Evolutionary conservation across 2,329 filamentous ascomycete genomes (phyloP).

Genomic region (Akanthomyces dipterigenus): DNA sequence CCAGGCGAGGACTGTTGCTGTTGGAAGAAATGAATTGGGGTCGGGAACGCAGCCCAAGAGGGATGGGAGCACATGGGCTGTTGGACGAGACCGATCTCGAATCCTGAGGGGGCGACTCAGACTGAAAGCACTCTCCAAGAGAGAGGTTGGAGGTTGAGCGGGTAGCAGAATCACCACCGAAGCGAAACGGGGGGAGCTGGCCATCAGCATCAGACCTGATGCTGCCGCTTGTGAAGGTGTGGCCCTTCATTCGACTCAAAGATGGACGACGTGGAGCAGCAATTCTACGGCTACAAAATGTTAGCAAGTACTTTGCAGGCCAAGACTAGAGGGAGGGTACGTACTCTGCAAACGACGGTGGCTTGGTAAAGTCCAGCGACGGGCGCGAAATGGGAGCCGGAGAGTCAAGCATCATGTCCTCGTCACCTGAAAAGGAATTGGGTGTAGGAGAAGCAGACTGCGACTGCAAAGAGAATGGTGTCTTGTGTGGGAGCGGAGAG

Average conservation of each 20-base stretch:
- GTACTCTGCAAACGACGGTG: slow-evolving; percentile 44
- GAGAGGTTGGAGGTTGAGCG: slow-evolving; percentile 44
- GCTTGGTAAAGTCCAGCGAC: slow-evolving; percentile 42
- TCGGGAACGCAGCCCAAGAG: slow-evolving; percentile 56
- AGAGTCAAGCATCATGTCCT: slow-evolving; percentile 51
- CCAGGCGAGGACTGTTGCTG: slow-evolving; percentile 54
- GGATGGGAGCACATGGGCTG: slow-evolving; percentile 48
- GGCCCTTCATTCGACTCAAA: slow-evolving; percentile 66
- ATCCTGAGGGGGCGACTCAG: slow-evolving; percentile 66
- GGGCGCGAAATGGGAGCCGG: slow-evolving; percentile 44
- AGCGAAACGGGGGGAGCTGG: slow-evolving; percentile 68
- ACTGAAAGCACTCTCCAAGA: slow-evolving; percentile 72
- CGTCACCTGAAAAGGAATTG: slow-evolving; percentile 38
- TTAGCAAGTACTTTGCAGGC: slow-evolving; percentile 20
- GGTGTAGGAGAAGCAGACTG: slow-evolving; percentile 69
- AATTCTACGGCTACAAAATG: slow-evolving; percentile 52
- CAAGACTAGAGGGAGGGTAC: slow-evolving; percentile 22
- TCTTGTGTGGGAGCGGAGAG: slow-evolving; percentile 86
- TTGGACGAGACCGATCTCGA: slow-evolving; percentile 54
- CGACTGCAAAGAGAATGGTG: slow-evolving; percentile 57
- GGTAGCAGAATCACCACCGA: slow-evolving; percentile 42
- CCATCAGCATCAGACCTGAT: slow-evolving; percentile 55
- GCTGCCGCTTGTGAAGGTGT: slow-evolving; percentile 60
- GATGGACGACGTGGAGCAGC: slow-evolving; percentile 66
- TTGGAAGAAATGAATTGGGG: slow-evolving; percentile 57